Evolutionary conservation across 805 yeast genomes (phyloP), one percentile per base, ranked within the genome.

Genomic region (Barnettozyma californica): DNA sequence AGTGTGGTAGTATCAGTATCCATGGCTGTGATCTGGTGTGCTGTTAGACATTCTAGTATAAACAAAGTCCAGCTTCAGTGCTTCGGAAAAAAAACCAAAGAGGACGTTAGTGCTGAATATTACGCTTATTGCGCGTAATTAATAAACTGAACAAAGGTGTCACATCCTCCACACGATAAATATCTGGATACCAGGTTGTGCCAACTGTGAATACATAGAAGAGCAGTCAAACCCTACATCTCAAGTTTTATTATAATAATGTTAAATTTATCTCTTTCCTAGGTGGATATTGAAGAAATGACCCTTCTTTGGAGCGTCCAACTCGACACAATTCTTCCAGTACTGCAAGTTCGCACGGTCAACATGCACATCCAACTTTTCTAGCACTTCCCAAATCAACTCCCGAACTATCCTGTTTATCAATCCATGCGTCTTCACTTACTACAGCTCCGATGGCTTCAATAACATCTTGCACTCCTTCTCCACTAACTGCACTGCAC

Each of bases 1-100:
- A 40, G 41, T 8, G 51, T 21, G 21, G 48, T 40, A 31, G 41
- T 46, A 18, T 52, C 45, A 9, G 53, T 36, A 19, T 47, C 47
- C 55, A 52, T 51, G 23, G 16, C 23, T 35, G 33, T 7, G 16
- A 29, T 27, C 9, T 8, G 7, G 16, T 13, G 14, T 29, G 16
- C 33, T 29, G 33, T 11, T 29, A 13, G n/a, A 29, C 9, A 4
- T 14, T 13, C 16, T 9, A 16, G 33, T 29, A 13, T 29, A 29
- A 29, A 29, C 33, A 29, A 29, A 11, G n/a, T 9, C 33, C 29
- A 26, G 10, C 29, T 26, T 26, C 9, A 26, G 29, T 26, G 36
- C 16, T 18, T 14, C 9, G 38, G 16, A 35, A 35, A 35, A 35
- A 35, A 19, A 16, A 7, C 20, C 11, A 5, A 16, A 11, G 21